These are phyloP conservation scores for Arachnomyces sp. DNA, from an alignment of 2,329 filamentous ascomycete genomes.

Conservation along the genomic window DNA sequence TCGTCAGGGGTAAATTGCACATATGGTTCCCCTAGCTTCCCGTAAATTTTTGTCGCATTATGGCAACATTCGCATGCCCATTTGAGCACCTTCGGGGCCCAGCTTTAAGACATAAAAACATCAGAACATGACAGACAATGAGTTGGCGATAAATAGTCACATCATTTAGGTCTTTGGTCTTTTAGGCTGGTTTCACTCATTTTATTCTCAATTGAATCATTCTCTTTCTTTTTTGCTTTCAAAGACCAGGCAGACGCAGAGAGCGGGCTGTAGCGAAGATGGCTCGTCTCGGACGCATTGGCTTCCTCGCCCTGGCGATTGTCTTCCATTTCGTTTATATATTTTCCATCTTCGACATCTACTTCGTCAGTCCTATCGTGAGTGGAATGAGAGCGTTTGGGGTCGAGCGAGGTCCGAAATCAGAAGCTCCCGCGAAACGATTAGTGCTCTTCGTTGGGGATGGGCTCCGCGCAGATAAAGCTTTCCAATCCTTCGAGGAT, in stretches of 20 bases:
- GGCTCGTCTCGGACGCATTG: constrained; percentile 59
- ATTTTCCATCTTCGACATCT: constrained; percentile 95
- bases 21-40: no score
- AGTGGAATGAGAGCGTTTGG: constrained; percentile 82
- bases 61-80: no score
- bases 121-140: constrained; percentile 2
- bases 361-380: constrained; percentile 96
- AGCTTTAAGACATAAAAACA: background rate
- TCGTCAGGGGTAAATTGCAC: no score
- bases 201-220: constrained; percentile 2
- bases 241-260: background rate
- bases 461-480: constrained; percentile 92
- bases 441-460: constrained; percentile 96
- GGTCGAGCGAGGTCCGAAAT: constrained; percentile 53
- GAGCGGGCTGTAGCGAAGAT: constrained; percentile 19
- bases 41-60: no score
- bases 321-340: constrained; percentile 92
- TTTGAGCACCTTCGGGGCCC: no score
- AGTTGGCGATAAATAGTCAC: background rate
- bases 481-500: constrained; percentile 87
- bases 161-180: constrained; percentile 1
- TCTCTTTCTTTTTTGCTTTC: background rate
- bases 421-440: constrained; percentile 74
- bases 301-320: constrained; percentile 81
- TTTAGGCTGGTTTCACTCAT: constrained; percentile 18